Evolutionary conservation across 2,329 filamentous ascomycete species (phyloP).

Genomic region (Periconia macrospinosa): DNA sequence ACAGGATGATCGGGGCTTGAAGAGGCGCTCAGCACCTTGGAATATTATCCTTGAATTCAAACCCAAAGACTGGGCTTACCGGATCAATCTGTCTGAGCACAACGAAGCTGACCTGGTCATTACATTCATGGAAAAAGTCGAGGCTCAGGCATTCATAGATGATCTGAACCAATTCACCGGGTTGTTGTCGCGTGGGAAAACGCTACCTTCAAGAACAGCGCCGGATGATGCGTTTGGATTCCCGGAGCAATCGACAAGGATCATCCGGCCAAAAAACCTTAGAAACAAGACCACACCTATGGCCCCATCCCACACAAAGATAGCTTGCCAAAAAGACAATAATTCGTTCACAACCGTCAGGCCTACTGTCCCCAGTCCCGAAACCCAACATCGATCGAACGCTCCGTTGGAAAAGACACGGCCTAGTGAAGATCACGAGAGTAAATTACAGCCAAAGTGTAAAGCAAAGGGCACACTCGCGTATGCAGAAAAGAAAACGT

Average conservation of each 20-base stretch:
- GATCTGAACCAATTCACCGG: conserved; percentile 17
- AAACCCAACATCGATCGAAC: neutral
- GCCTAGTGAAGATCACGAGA: conserved; percentile 7
- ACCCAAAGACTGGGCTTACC: conserved; percentile 21
- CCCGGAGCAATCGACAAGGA: conserved; percentile 9
- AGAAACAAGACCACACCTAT: conserved; percentile 1
- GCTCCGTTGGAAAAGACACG: neutral
- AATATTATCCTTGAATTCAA: conserved; percentile 20
- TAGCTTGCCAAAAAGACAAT: neutral
- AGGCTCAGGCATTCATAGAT: conserved; percentile 24
- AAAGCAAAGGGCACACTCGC: neutral
- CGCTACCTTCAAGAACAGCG: neutral
- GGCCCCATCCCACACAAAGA: neutral
- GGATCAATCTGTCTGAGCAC: conserved; percentile 20
- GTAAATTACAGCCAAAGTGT: neutral
- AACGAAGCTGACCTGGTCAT: conserved; percentile 22
- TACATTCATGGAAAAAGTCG: conserved; percentile 15
- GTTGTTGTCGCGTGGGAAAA: neutral
- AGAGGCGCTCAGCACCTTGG: conserved; percentile 20
- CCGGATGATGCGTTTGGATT: conserved; percentile 9
- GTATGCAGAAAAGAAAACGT: neutral
- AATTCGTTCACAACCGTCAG: neutral
- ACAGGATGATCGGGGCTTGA: conserved; percentile 22
- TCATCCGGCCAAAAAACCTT: neutral
- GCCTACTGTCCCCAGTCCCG: neutral